Base-by-base conservation (phyloP, 2,329 filamentous ascomycete genomes). In the Chaetothyriales sp. region DNA sequence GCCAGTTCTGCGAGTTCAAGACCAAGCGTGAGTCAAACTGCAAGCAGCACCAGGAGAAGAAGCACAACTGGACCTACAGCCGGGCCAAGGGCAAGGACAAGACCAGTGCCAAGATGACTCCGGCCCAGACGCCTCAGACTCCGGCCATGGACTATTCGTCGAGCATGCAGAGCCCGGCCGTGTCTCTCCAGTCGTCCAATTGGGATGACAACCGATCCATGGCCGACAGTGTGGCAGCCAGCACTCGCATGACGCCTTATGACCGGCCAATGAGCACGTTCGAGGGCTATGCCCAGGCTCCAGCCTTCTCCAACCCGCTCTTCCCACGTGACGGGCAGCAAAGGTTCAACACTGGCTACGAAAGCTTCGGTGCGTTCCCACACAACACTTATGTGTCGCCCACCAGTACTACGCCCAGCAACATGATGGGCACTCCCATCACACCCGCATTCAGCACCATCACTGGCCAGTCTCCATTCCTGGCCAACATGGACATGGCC, bases 1-100 rank as follows among this genome's bases (percentile, higher is more conserved):
- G 92, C 70, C 71, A 81, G 47, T 97, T 78, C 70, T 97, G 92
- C 75, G 82, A 86, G 0, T 97, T 97, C 73, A 85, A 88, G 64
- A 95, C 89, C 9, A 97, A 97, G 76, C 84, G 89, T 54, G 86
- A 95, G 72, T 92, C 86, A 57, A 97, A 97, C 69, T 94, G 88
- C 78, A 95, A 95, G 67, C 90, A 95, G 69, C 89, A 97, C 70
- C 95, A 95, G 89, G 90, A 97, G 73, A 95, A 95, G 70, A 85
- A 87, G 0, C 89, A 97, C 63, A 83, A 83, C 53, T 95, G 87
- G 85, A 76, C 77, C n/a, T 95, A 95, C 61, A 77, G 89, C 51
- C 85, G 90, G 58, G 90, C 88, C 54, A 95, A 95, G 77, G 89
- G 85, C 67, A 95, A 94, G 64, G 85, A 86, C 65, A 86, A 85